Evolutionary conservation across 768 basidiomycete genomes (phyloP), one percentile per base, ranked within the genome.

Genomic region (Hericium alpestre): DNA sequence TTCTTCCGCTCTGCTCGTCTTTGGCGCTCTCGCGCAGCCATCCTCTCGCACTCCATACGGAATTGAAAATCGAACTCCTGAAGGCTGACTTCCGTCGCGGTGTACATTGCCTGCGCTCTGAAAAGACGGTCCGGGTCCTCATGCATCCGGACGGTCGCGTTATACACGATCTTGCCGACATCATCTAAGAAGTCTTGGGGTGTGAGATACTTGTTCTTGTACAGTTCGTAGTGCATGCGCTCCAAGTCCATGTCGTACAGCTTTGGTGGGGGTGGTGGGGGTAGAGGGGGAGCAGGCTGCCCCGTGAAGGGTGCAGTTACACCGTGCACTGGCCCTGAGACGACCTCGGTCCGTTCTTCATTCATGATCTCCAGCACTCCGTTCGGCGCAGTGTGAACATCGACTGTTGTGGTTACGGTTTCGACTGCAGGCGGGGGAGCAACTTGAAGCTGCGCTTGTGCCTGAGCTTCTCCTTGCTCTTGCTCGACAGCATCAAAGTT

Each of bases 211-310:
- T 83, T 82, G 41, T 83, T 83, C 66, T 82, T 85, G 75, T 90
- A 92, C 20, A 99, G 76, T 55, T 90, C 84, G 22, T 76, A 74
- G 63, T 94, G 89, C 81, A 99, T 92, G 60, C 80, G 82, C 65
- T 98, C 96, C 39, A 98, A 76, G 68, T 97, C 93, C 78, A 97
- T 86, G 65, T 94, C 84, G 66, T 81, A 90, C 16, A 93, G 72
- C 8, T 74, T 74, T 9, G 81, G 81, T 15, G 69, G 71, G 25
- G 63, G 75, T 49, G 69, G 74, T 43, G 64, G 63, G 46, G 70
- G 70, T 27, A 63, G 61, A 48, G 65, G 67, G 18, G 49, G 67
- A 20, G 47, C 47, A 8, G 51, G 48, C 56, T 27, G 61, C 39
- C 13, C 64, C 62, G 39, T 61, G 53, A 51, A 41, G 61, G 51